Evolutionary conservation across 2,329 filamentous ascomycete species (phyloP), one percentile per base, ranked within the genome.

Genomic region (Fusarium floridanum): DNA sequence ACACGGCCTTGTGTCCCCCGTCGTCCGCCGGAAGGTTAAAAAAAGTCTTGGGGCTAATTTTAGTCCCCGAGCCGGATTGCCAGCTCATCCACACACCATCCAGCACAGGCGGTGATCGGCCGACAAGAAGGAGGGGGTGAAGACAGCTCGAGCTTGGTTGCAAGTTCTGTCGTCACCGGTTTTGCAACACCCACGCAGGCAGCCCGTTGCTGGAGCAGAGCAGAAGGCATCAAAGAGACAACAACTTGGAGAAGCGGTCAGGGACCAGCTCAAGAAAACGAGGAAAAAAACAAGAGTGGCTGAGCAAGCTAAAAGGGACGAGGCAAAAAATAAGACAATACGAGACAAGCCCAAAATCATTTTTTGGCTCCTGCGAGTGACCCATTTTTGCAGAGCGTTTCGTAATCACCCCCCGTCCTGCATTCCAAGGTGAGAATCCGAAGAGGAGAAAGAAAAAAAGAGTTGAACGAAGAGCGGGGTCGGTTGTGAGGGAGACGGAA

Each of bases 41-140:
- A 73, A 70, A 34, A 39, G 32, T 27, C 66, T 67, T 65, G 61
- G 73, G 69, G 75, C 77, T 78, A 78, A 77, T 74, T 78, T 78
- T 78, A 78, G 77, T 70, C 68, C 56, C 66, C 55, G 61, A 74
- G 68, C 75, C 59, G 66, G 72, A 66, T 60, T 77, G 76, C 77
- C 77, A 78, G 65, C 77, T 77, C 75, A 78, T 71, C 69, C 77
- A 78, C 74, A 69, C 74, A 77, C 75, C 76, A 78, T 68, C 67
- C 67, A 74, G 59, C 64, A 70, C 64, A 56, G 66, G 70, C 63
- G 67, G 56, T 64, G 77, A 78, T 78, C 75, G 74, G 70, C 72
- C 74, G 75, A 78, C 77, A 45, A 67, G 60, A 57, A 64, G 72
- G 65, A 71, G 72, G 74, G 73, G 68, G 72, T 67, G 67, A 61